Percentiles rank a stretch among this genome's conserved stretches.
These are phyloP conservation scores for Rhodotorula diobovata DNA, from an alignment of 768 basidiomycete genomes.

Conservation along the genomic window DNA sequence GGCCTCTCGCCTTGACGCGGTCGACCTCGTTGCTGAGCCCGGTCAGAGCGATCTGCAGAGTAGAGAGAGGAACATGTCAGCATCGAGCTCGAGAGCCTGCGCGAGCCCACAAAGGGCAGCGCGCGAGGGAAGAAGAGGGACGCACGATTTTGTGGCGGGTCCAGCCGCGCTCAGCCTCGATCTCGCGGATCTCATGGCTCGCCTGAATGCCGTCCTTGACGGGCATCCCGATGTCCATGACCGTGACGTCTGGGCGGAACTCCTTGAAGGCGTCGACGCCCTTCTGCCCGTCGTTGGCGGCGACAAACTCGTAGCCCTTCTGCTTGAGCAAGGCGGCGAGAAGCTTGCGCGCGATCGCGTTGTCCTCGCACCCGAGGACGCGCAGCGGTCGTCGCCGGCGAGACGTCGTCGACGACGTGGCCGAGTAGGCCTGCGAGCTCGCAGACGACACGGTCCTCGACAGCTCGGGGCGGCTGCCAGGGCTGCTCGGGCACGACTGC, in stretches of 20 bases:
- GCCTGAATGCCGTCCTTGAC: background rate
- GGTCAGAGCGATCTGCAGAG: slow-evolving; percentile 5
- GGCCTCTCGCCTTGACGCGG: background rate
- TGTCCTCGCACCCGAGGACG: slow-evolving; percentile 4
- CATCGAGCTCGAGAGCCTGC: too few species aligned
- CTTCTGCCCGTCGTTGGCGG: background rate
- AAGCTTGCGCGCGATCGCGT: background rate
- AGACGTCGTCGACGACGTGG: background rate
- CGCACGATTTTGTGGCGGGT: background rate
- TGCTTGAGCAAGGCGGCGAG: background rate
- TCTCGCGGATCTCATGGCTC: background rate
- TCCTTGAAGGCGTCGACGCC: background rate
- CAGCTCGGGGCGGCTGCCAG: background rate
- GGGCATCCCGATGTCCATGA: slow-evolving; percentile 13
- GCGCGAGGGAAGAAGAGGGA: background rate
- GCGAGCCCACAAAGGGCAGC: too few species aligned
- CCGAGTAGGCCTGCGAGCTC: background rate
- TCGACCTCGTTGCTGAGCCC: background rate
- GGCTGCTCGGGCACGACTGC: background rate
- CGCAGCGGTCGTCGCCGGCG: background rate
- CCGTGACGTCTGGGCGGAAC: background rate
- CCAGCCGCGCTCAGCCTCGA: background rate
- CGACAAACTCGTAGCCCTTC: background rate
- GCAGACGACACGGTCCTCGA: background rate
- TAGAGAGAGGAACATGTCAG: background rate